Conservation (phyloP, 2,329 filamentous ascomycete genomes). For the Epichloe sp. region DNA sequence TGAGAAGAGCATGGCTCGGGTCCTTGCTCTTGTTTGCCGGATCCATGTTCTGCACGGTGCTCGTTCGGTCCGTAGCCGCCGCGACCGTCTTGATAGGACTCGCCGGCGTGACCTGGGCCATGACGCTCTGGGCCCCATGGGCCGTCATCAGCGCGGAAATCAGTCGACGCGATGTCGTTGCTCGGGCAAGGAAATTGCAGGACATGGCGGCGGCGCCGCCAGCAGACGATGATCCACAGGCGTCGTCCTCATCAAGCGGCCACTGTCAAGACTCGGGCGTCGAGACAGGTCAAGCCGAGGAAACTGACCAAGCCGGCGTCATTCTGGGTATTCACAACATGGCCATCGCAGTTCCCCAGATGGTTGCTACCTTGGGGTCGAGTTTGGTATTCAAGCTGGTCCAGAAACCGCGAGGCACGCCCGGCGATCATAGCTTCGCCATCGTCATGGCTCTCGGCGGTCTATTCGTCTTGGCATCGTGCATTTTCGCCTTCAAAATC, state of each 20-base stretch:
- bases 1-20: slow-evolving; percentile 76
- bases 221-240: slow-evolving; percentile 1
- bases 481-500: slow-evolving; percentile 56
- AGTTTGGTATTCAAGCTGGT: slow-evolving; percentile 72
- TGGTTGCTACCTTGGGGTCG: slow-evolving; percentile 75
- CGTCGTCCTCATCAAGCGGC: slow-evolving; percentile 2
- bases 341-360: slow-evolving; percentile 80
- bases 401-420: slow-evolving; percentile 75
- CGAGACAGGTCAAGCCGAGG: slow-evolving; percentile 31
- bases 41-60: slow-evolving; percentile 72
- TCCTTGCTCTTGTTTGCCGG: slow-evolving; percentile 73
- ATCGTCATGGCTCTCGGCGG: slow-evolving; percentile 81
- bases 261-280: slow-evolving; percentile 12
- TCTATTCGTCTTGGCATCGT: slow-evolving; percentile 62
- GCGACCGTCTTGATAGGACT: slow-evolving; percentile 69
- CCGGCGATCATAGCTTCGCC: slow-evolving; percentile 76
- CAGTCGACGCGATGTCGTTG: slow-evolving; percentile 57
- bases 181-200: slow-evolving; percentile 25
- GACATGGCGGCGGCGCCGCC: slow-evolving; percentile 3
- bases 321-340: slow-evolving; percentile 95
- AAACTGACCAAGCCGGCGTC: slow-evolving; percentile 69
- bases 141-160: slow-evolving; percentile 92
- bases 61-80: slow-evolving; percentile 56
- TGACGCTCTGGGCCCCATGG: slow-evolving; percentile 90
- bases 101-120: slow-evolving; percentile 81